These are phyloP conservation scores for Aspergillus fructus DNA, from an alignment of 2,329 filamentous ascomycete species.

Conservation along the genomic window DNA sequence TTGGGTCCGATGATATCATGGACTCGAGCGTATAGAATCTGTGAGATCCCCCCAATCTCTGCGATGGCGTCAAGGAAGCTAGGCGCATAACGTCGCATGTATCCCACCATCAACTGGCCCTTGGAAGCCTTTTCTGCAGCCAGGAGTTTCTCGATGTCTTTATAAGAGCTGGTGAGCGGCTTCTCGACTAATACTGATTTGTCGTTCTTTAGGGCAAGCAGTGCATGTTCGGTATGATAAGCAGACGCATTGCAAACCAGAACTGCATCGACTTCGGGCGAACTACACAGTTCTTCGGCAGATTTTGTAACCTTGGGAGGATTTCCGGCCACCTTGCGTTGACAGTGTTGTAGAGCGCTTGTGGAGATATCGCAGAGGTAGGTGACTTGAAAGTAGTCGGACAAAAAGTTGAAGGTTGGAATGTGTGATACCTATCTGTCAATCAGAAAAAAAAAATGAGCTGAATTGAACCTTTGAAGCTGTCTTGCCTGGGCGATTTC, in stretches of 20 bases:
- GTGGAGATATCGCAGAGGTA: conserved; percentile 55
- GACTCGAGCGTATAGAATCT: conserved; percentile 54
- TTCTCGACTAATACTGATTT: conserved; percentile 62
- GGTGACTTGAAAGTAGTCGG: conserved; percentile 45
- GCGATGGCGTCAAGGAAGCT: conserved; percentile 53
- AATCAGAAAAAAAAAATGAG: background rate
- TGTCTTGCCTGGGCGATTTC: conserved; percentile 48
- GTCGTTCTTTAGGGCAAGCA: conserved; percentile 50
- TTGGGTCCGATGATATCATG: conserved; percentile 56
- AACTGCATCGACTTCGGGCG: conserved; percentile 50
- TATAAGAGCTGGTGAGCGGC: conserved; percentile 37
- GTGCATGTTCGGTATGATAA: conserved; percentile 50
- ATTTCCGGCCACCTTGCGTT: conserved; percentile 23
- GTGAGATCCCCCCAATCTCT: conserved; percentile 50
- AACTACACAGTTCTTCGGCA: conserved; percentile 45
- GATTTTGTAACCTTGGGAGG: conserved; percentile 33
- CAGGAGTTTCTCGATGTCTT: conserved; percentile 46
- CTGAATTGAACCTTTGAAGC: too few relatives aligned
- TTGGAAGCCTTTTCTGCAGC: conserved; percentile 18
- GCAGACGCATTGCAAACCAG: conserved; percentile 52
- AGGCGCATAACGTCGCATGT: conserved; percentile 59
- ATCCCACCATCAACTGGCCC: conserved; percentile 56
- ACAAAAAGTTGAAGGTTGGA: conserved; percentile 46
- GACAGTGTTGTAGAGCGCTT: conserved; percentile 42
- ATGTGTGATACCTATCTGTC: conserved; percentile 42